phyloP scores from a whole-genome alignment of 2,329 filamentous ascomycete species.

The Dissoconium aciculare region DNA sequence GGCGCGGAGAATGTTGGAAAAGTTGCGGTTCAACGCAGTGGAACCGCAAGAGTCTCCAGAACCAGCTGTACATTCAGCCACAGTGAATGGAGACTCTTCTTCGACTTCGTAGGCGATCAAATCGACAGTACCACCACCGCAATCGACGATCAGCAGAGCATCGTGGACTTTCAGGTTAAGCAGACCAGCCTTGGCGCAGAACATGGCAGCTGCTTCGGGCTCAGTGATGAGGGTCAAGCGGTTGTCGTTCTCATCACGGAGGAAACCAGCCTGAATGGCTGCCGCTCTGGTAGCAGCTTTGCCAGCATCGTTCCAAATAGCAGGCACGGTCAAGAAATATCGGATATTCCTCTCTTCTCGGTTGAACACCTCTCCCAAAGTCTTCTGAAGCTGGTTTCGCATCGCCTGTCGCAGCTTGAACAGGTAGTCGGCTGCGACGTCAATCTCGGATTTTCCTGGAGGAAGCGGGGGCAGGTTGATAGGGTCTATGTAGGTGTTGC shows the following conservation, averaged over 20 bases:
- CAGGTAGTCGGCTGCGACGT: constrained; percentile 97
- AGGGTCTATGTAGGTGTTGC: constrained; percentile 97
- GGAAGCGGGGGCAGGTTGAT: constrained; percentile 96
- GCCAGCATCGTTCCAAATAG: constrained; percentile 97
- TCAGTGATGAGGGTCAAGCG: constrained; percentile 87
- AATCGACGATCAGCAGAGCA: constrained; percentile 95
- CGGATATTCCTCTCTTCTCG: constrained; percentile 94
- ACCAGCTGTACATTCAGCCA: constrained; percentile 91
- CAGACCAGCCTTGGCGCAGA: constrained; percentile 92
- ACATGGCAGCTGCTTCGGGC: constrained; percentile 90
- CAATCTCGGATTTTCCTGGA: constrained; percentile 95
- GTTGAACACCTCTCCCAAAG: constrained; percentile 92
- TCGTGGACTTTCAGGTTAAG: constrained; percentile 96
- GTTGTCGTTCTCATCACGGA: constrained; percentile 96
- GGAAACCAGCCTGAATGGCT: constrained; percentile 90
- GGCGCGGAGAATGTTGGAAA: constrained; percentile 91
- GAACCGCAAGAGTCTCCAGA: constrained; percentile 96
- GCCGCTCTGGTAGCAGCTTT: constrained; percentile 93
- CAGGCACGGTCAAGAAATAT: constrained; percentile 96
- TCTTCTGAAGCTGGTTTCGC: constrained; percentile 90
- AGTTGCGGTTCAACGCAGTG: constrained; percentile 95
- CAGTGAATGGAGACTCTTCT: constrained; percentile 91
- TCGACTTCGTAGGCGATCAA: constrained; percentile 98
- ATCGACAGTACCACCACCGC: constrained; percentile 95
- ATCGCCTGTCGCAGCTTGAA: constrained; percentile 97